Evolutionary conservation across 148 eudicot species (phyloP).

Genomic region (Rhododendron williamsianum): DNA sequence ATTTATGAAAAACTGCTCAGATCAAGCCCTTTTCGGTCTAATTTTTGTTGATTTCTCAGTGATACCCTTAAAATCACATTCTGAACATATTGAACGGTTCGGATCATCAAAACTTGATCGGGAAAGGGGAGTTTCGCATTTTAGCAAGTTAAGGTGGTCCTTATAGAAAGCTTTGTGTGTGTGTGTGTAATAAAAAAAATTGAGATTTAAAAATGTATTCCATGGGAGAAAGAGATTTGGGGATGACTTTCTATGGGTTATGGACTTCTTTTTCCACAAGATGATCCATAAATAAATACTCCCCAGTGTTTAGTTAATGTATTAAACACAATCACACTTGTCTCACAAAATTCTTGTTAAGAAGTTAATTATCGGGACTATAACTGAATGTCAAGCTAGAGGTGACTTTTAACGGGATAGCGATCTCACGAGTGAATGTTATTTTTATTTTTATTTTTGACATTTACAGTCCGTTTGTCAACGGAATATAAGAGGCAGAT

Average conservation of each 20-base stretch:
- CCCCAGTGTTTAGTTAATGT: background rate
- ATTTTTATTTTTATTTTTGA: too few species aligned
- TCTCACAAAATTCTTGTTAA: background rate
- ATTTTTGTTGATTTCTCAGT: accelerated
- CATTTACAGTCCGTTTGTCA: too few species aligned
- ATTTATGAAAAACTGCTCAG: too few species aligned
- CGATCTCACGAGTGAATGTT: too few species aligned
- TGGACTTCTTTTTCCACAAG: background rate
- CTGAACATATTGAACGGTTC: too few species aligned
- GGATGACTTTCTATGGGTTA: background rate
- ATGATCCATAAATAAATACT: background rate
- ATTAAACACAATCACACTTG: background rate
- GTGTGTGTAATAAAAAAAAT: background rate
- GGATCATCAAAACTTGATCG: background rate
- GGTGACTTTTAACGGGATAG: background rate
- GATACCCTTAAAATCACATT: too few species aligned
- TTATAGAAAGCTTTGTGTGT: too few species aligned
- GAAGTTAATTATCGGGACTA: background rate
- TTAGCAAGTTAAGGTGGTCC: too few species aligned
- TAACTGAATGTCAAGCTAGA: background rate
- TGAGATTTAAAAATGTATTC: background rate
- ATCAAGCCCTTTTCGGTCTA: too few species aligned
- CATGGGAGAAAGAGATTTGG: background rate
- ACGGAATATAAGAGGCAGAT: too few species aligned
- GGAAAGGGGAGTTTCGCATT: background rate